Percentiles rank a stretch among this genome's conserved stretches.
Conservation (phyloP, 2,329 filamentous ascomycete genomes). For the Anthostomella pinea region DNA sequence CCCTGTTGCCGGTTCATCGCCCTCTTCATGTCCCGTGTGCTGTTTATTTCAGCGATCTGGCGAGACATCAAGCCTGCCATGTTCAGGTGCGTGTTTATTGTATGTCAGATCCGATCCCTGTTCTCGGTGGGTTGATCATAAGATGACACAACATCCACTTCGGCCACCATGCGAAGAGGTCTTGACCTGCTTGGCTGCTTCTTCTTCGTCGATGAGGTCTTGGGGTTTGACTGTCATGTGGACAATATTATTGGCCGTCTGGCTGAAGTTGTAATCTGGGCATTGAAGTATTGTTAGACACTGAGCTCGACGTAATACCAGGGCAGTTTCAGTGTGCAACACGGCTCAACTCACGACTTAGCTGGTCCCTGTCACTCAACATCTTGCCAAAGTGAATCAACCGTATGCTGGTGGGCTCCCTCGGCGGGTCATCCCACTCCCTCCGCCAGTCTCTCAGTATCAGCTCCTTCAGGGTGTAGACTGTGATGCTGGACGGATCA, state of each 20-base stretch:
- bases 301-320: too few relatives aligned
- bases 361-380: slow-evolving; percentile 79
- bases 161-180: slow-evolving; percentile 26
- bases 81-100: too few relatives aligned
- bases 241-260: slow-evolving; percentile 63
- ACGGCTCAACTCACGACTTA: slow-evolving; percentile 67
- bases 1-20: too few relatives aligned
- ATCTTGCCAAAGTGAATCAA: slow-evolving; percentile 90
- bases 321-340: slow-evolving; percentile 4
- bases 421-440: slow-evolving; percentile 85
- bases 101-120: too few relatives aligned
- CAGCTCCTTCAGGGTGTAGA: slow-evolving; percentile 91
- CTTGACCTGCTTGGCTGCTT: slow-evolving; percentile 61
- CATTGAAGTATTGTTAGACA: slow-evolving; percentile 4
- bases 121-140: slow-evolving; percentile 26
- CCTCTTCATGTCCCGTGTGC: too few relatives aligned
- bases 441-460: slow-evolving; percentile 90
- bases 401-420: slow-evolving; percentile 83
- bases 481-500: slow-evolving; percentile 85
- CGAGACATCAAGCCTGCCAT: too few relatives aligned
- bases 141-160: slow-evolving; percentile 34
- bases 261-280: slow-evolving; percentile 65
- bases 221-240: slow-evolving; percentile 78
- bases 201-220: slow-evolving; percentile 68
- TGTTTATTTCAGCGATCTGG: too few relatives aligned